Percentiles rank a stretch among this genome's conserved stretches.
Conservation (phyloP, 306 rosid species). For the Rosa chinensis region DNA sequence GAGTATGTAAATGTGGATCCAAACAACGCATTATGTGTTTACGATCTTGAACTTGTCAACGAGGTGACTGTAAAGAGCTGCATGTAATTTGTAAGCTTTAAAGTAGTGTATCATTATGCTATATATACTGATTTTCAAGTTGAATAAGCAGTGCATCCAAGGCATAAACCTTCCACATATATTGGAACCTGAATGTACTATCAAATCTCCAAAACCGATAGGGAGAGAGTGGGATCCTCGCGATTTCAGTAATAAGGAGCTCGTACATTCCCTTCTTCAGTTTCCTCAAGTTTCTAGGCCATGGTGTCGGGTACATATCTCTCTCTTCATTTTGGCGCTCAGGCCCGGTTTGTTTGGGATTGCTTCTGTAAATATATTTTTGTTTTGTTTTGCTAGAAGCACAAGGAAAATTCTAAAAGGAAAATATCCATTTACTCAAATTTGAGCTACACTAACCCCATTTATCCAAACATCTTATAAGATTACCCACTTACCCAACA, state of each 20-base stretch:
- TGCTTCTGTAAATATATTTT: too few species aligned
- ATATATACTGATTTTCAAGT: neutral
- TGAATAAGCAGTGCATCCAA: neutral
- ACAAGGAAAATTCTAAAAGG: too few species aligned
- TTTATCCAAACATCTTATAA: too few species aligned
- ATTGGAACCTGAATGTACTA: constrained; percentile 1
- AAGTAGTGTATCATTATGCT: neutral
- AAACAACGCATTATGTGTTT: constrained; percentile 4
- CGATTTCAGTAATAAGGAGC: neutral
- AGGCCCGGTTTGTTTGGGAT: too few species aligned
- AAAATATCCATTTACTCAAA: too few species aligned
- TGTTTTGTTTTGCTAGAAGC: too few species aligned
- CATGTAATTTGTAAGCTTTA: neutral
- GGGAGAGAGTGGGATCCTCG: neutral
- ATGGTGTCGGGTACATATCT: constrained; percentile 19
- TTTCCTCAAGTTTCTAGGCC: neutral
- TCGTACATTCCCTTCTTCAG: neutral
- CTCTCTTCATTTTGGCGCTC: too few species aligned
- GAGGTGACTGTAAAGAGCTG: neutral
- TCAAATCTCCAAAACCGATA: neutral
- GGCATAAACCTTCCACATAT: rapidly evolving
- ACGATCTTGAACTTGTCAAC: neutral
- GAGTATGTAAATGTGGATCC: constrained; percentile 14
- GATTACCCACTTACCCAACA: too few species aligned
- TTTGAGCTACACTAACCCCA: too few species aligned